These are phyloP conservation scores for Agrostemma githago DNA, from an alignment of 148 eudicot species.

Conservation along the genomic window DNA sequence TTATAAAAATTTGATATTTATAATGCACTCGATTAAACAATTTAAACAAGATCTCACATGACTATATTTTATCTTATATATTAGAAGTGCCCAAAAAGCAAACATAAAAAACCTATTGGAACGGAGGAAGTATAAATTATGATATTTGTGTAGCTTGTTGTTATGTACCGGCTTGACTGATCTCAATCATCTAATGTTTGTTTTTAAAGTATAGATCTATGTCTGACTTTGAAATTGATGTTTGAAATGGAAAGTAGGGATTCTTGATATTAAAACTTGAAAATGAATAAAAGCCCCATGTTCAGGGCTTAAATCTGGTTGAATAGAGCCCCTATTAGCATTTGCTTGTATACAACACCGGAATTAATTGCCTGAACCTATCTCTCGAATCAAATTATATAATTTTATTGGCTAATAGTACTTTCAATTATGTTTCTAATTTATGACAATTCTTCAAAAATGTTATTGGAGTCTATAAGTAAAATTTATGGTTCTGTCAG, in stretches of 20 bases:
- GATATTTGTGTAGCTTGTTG: not conserved
- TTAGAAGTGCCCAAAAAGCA: too few relatives aligned
- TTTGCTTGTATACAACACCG: not conserved
- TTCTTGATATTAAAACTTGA: constrained; percentile 1
- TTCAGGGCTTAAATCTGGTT: not conserved
- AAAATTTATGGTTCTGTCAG: not conserved
- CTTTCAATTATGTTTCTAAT: not conserved
- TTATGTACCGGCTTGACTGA: not conserved
- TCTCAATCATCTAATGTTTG: not conserved
- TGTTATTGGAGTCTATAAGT: not conserved
- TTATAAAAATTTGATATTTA: too few relatives aligned
- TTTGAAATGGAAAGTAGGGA: not conserved
- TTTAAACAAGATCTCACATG: too few relatives aligned
- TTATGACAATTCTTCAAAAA: not conserved
- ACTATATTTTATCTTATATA: too few relatives aligned
- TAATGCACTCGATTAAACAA: too few relatives aligned
- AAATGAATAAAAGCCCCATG: not conserved
- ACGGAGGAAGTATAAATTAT: not conserved
- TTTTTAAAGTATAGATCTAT: not conserved
- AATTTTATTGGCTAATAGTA: not conserved
- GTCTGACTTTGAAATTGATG: not conserved
- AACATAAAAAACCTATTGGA: too few relatives aligned
- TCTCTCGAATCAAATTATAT: not conserved
- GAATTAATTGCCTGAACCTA: not conserved
- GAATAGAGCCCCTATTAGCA: not conserved